Conservation (phyloP, 2,329 filamentous ascomycete species). For the Corinectria fuckeliana region DNA sequence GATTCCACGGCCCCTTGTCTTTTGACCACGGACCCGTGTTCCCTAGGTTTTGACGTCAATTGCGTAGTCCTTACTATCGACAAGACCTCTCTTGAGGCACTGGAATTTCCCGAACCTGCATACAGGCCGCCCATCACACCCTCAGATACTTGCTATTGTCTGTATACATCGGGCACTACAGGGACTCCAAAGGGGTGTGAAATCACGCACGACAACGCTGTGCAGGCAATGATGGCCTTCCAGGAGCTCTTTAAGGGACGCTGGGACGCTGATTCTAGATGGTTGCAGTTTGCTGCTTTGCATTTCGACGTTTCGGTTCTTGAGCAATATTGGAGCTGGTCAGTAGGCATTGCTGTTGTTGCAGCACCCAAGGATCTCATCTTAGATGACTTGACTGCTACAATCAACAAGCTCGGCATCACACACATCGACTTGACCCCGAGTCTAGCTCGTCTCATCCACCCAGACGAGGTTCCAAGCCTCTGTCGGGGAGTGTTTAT, state of each 20-base stretch:
- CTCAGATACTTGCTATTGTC: conserved; percentile 75
- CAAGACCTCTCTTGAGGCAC: conserved; percentile 39
- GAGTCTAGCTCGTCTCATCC: conserved; percentile 79
- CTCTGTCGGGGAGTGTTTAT: conserved; percentile 88
- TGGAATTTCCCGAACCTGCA: conserved; percentile 19
- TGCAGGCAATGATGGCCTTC: conserved; percentile 90
- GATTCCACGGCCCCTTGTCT: conserved; percentile 74
- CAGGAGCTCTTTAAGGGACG: conserved; percentile 76
- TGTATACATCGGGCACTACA: conserved; percentile 89
- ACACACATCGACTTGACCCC: conserved; percentile 94
- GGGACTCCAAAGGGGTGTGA: conserved; percentile 88
- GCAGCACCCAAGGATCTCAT: conserved; percentile 84
- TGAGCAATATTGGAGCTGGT: conserved; percentile 97
- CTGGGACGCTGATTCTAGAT: conserved; percentile 77
- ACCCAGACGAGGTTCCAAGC: conserved; percentile 80
- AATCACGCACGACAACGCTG: conserved; percentile 85
- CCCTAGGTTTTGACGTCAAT: conserved; percentile 43
- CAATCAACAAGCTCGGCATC: conserved; percentile 75
- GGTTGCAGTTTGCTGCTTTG: conserved; percentile 92
- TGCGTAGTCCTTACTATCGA: conserved; percentile 44
- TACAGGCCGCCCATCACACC: conserved; percentile 35
- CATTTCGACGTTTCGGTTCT: conserved; percentile 95
- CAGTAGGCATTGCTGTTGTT: conserved; percentile 83
- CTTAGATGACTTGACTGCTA: conserved; percentile 78
- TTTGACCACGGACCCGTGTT: conserved; percentile 55